phyloP scores from a whole-genome alignment of 306 rosid genomes.

The Fragaria iinumae region DNA sequence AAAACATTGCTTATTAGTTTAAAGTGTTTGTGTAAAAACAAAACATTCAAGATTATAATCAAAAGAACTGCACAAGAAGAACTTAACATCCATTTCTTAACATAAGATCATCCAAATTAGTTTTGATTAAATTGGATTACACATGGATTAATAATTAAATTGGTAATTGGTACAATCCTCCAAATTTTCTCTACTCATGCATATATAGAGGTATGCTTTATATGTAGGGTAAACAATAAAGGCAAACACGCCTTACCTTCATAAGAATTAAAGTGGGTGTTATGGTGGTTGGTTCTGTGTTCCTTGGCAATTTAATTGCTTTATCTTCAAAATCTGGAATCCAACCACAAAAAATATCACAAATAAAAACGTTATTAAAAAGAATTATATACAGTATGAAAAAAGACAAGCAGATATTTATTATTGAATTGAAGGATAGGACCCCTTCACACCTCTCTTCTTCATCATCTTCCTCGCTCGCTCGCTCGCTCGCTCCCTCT shows the following conservation, averaged over 20 bases:
- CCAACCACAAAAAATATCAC: conserved; percentile 77
- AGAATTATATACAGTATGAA: conserved; percentile 34
- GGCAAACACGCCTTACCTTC: conserved; percentile 31
- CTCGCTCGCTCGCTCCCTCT: background rate
- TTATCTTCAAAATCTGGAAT: conserved; percentile 76
- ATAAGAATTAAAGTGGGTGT: conserved; percentile 68
- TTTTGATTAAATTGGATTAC: too few species aligned
- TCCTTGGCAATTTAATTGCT: conserved; percentile 70
- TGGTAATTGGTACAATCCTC: too few species aligned
- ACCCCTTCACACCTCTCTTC: conserved; percentile 36
- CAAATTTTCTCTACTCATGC: too few species aligned
- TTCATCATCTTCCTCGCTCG: conserved; percentile 36
- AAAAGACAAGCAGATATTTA: conserved; percentile 96
- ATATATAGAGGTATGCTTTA: too few species aligned
- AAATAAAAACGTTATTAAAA: conserved; percentile 18
- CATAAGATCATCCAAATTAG: too few species aligned
- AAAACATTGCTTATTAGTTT: too few species aligned
- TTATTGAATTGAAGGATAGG: conserved; percentile 53
- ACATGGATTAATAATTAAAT: too few species aligned
- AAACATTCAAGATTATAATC: too few species aligned
- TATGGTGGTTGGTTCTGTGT: conserved; percentile 72
- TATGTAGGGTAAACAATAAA: conserved; percentile 14
- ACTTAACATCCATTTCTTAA: too few species aligned
- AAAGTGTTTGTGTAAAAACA: too few species aligned
- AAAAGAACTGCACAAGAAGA: too few species aligned